Evolutionary conservation across 1,284 basidiomycete genomes (phyloP).

Genomic region (Ganoderma resinaceum): DNA sequence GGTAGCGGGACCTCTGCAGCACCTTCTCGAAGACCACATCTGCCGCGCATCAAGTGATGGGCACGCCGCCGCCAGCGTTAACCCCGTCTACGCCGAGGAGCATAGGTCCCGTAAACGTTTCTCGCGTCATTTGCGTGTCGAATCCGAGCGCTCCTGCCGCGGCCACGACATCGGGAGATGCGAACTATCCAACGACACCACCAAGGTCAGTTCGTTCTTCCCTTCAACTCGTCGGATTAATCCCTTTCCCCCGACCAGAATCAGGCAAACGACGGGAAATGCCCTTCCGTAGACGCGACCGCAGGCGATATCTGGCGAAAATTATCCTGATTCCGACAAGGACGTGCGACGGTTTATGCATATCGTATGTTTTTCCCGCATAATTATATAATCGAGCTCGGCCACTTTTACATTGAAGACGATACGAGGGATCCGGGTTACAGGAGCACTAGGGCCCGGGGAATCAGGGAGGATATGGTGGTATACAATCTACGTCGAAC

Average conservation of each 20-base stretch:
- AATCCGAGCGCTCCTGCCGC: slow-evolving; percentile 8
- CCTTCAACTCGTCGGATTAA: too few species aligned
- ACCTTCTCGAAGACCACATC: neutral
- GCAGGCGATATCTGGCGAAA: slow-evolving; percentile 19
- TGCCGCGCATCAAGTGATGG: neutral
- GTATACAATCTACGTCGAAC: too few species aligned
- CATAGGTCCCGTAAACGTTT: slow-evolving; percentile 7
- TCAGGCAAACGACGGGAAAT: slow-evolving; percentile 9
- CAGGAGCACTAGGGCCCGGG: too few species aligned
- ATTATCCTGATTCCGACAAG: slow-evolving; percentile 8
- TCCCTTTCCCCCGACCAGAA: neutral
- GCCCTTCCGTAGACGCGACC: slow-evolving; percentile 9
- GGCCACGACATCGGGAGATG: slow-evolving; percentile 10
- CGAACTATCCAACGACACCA: slow-evolving; percentile 5
- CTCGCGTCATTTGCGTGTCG: slow-evolving; percentile 6
- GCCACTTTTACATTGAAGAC: too few species aligned
- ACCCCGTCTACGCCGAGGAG: neutral
- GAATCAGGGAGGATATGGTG: too few species aligned
- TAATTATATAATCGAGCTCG: too few species aligned
- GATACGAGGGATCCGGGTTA: too few species aligned
- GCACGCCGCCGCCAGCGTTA: slow-evolving; percentile 4
- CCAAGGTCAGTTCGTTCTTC: neutral
- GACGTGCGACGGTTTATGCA: slow-evolving; percentile 15
- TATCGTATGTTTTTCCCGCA: too few species aligned
- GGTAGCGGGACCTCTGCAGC: slow-evolving; percentile 1